phyloP scores from a whole-genome alignment of 768 basidiomycete genomes.

The Mrakia hoshinonis region DNA sequence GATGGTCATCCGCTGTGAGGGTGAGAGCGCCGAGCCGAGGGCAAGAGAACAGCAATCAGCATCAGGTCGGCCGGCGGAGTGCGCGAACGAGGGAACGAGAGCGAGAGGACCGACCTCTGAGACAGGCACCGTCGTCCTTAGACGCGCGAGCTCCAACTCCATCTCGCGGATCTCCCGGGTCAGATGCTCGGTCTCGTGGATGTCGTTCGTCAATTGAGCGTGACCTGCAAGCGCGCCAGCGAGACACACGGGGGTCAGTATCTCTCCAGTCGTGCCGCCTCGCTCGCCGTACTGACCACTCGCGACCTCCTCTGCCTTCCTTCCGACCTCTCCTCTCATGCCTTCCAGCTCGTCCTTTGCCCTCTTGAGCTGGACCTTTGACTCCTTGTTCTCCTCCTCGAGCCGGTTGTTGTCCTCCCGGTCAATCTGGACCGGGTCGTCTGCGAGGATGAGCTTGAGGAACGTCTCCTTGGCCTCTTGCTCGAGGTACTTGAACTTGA shows the following conservation, averaged over 20 bases:
- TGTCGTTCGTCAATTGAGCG: conserved; percentile 27
- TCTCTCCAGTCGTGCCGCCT: no score
- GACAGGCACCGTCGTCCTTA: conserved; percentile 66
- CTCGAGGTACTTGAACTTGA: conserved; percentile 83
- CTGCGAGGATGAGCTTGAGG: conserved; percentile 72
- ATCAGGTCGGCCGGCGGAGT: no score
- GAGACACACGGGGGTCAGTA: no score
- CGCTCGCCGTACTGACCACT: conserved; percentile 37
- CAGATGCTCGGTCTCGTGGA: conserved; percentile 34
- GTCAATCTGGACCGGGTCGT: conserved; percentile 71
- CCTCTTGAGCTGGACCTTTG: conserved; percentile 56
- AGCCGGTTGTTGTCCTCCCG: conserved; percentile 65
- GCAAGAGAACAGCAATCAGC: not conserved
- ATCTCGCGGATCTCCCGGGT: conserved; percentile 63
- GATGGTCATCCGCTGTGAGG: conserved; percentile 60
- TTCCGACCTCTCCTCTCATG: conserved; percentile 50
- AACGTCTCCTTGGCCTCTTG: conserved; percentile 87
- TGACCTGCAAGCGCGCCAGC: conserved; percentile 30
- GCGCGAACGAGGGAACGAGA: not conserved
- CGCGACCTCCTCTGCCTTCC: conserved; percentile 51
- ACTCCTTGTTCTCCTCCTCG: conserved; percentile 53
- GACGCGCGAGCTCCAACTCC: conserved; percentile 65
- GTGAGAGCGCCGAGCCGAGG: not conserved
- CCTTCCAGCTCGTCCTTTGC: conserved; percentile 58
- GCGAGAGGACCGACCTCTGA: conserved; percentile 39